Evolutionary conservation across 1,139 yeast species (phyloP), one percentile per base, ranked within the genome.

Genomic region (Saccharomyces hybrid): DNA sequence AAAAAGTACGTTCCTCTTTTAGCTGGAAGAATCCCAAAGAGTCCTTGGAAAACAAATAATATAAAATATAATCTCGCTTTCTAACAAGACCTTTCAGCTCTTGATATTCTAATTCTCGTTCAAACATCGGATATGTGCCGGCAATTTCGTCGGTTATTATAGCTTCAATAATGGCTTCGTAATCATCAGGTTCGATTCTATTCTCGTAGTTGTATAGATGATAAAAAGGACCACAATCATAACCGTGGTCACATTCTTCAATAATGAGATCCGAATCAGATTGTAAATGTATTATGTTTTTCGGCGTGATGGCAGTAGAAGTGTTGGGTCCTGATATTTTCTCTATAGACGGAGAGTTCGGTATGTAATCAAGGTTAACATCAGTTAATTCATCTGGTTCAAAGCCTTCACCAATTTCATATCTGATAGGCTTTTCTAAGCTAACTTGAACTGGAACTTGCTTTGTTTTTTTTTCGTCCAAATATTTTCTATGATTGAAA

Each of bases 21-120:
- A 67, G 50, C 42, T 60, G 54, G 53, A 64, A 68, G 52, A 54
- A 68, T 2, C 69, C 68, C 5, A 53, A 50, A 14, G 58, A 57
- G 53, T 66, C 71, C 8, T 58, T 54, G 4, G 67, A 67, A 42
- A 65, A 62, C 5, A 63, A 14, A 48, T 60, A 61, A 58, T 64
- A 62, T 28, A 63, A 44, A 7, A 64, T 16, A 51, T 61, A 59
- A 54, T 67, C 68, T 27, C 55, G 51, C 42, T 51, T 52, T 7
- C 54, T 53, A 1, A 61, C 47, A 19, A 51, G 21, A 8, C 54
- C 42, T 4, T 53, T 48, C 48, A 57, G 48, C 51, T 67, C 68
- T 28, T 59, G 52, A 46, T 57, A 60, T 49, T 68, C 67, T 38
- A 68, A 55, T 50, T 65, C 67, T 48, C 53, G 58, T 3, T 62